Conservation (phyloP, 2,329 filamentous ascomycete species). For the Fusarium hostae region DNA sequence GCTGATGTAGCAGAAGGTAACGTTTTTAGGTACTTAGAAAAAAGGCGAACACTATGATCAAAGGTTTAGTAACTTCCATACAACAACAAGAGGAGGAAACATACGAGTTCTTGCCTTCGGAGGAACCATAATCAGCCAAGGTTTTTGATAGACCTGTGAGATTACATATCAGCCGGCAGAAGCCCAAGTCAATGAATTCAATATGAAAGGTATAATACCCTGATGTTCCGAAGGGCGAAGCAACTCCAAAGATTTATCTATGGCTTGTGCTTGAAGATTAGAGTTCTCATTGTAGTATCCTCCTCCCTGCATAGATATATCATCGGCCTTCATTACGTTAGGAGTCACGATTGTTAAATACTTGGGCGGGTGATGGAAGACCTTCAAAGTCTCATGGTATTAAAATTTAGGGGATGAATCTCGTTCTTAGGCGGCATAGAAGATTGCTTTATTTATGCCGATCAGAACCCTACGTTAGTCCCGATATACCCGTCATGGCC, state of each 20-base stretch:
- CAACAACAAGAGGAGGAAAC: accelerated
- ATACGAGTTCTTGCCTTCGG: not conserved
- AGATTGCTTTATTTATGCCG: not conserved
- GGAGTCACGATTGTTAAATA: accelerated
- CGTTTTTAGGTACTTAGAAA: not conserved
- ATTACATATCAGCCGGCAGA: not conserved
- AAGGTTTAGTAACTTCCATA: not conserved
- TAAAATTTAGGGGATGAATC: accelerated
- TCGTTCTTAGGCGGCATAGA: accelerated
- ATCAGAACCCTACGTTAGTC: not conserved
- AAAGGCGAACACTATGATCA: not conserved
- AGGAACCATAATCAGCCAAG: not conserved
- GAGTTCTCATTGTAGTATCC: not conserved
- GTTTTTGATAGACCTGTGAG: not conserved
- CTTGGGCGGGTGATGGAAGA: accelerated
- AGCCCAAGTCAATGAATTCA: accelerated
- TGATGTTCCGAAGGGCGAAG: accelerated
- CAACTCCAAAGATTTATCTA: not conserved
- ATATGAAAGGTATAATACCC: accelerated
- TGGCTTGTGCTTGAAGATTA: not conserved
- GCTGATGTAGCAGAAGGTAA: not conserved
- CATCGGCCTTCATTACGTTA: not conserved
- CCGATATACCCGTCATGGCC: not conserved
- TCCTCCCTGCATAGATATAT: not conserved
- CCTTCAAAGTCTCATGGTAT: accelerated